Conservation (phyloP, 306 rosid genomes). For the Castanea sativa region DNA sequence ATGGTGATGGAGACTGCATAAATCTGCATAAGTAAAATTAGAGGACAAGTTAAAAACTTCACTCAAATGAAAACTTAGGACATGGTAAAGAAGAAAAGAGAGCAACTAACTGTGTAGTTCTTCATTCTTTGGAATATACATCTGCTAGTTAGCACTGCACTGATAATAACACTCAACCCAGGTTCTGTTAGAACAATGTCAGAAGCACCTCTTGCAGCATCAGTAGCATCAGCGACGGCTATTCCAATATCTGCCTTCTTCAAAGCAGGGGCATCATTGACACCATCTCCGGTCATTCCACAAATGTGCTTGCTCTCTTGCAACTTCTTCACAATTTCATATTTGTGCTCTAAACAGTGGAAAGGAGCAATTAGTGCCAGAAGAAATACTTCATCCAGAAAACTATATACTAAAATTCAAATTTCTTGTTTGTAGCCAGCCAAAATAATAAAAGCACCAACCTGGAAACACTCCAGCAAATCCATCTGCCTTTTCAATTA, state of each 20-base stretch:
- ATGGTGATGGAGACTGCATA: slow-evolving; percentile 98
- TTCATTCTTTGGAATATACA: slow-evolving; percentile 98
- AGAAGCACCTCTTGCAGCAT: slow-evolving; percentile 97
- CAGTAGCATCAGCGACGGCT: slow-evolving; percentile 98
- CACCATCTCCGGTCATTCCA: slow-evolving; percentile 99
- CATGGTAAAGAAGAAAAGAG: background rate
- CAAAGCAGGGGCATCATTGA: slow-evolving; percentile 97
- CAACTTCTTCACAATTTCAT: slow-evolving; percentile 92
- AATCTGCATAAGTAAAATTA: slow-evolving; percentile 48
- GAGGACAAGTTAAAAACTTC: background rate
- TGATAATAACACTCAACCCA: slow-evolving; percentile 92
- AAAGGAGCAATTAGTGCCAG: slow-evolving; percentile 11
- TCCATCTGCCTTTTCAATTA: slow-evolving; percentile 97
- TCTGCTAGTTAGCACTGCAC: slow-evolving; percentile 97
- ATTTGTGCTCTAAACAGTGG: slow-evolving; percentile 69
- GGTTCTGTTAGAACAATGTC: slow-evolving; percentile 98
- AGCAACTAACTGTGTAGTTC: slow-evolving; percentile 80
- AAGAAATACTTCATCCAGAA: background rate
- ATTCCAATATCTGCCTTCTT: slow-evolving; percentile 99
- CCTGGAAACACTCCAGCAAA: slow-evolving; percentile 99
- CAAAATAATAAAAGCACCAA: slow-evolving; percentile 24
- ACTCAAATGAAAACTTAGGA: slow-evolving; percentile 8
- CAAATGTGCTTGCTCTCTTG: slow-evolving; percentile 96
- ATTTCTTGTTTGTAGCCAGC: background rate
- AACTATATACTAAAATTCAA: background rate